Conservation (phyloP, 768 basidiomycete genomes). For the Coprinopsis sp. region DNA sequence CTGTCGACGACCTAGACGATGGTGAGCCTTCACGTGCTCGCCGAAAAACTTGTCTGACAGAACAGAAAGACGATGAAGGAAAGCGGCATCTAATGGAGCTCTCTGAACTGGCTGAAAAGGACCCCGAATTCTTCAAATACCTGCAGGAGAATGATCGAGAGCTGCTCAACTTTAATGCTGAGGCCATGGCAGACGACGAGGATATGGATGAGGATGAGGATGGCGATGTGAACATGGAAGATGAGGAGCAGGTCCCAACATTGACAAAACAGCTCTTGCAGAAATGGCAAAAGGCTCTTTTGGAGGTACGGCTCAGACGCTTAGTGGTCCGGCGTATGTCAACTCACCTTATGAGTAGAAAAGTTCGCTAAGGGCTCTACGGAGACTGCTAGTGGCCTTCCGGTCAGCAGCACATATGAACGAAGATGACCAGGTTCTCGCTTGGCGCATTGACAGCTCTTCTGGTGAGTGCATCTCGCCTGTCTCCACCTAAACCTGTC, state of each 20-base stretch:
- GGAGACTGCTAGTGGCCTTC: slow-evolving; percentile 86
- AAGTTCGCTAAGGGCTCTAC: slow-evolving; percentile 76
- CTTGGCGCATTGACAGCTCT: slow-evolving; percentile 83
- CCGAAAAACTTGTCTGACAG: neutral
- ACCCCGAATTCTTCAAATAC: slow-evolving; percentile 99
- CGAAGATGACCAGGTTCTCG: slow-evolving; percentile 72
- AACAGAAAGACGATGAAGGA: slow-evolving; percentile 55
- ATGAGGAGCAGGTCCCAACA: slow-evolving; percentile 48
- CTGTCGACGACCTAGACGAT: slow-evolving; percentile 77
- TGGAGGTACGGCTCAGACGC: slow-evolving; percentile 53
- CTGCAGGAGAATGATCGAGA: slow-evolving; percentile 93
- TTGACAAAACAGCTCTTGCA: slow-evolving; percentile 68
- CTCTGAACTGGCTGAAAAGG: slow-evolving; percentile 86
- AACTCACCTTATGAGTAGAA: slow-evolving; percentile 43
- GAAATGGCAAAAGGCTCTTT: slow-evolving; percentile 84
- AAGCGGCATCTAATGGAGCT: slow-evolving; percentile 74
- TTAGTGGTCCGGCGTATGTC: neutral
- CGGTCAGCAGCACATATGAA: slow-evolving; percentile 88
- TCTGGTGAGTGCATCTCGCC: slow-evolving; percentile 43
- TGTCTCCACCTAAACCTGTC: slow-evolving; percentile 8
- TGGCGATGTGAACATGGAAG: slow-evolving; percentile 37
- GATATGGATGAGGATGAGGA: slow-evolving; percentile 33
- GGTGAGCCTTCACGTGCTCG: slow-evolving; percentile 13
- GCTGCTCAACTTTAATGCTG: slow-evolving; percentile 72
- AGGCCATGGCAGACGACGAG: slow-evolving; percentile 24